Percentiles rank a stretch among this genome's conserved stretches.
Conservation (phyloP, 768 basidiomycete genomes). For the Suillus variegatus region DNA sequence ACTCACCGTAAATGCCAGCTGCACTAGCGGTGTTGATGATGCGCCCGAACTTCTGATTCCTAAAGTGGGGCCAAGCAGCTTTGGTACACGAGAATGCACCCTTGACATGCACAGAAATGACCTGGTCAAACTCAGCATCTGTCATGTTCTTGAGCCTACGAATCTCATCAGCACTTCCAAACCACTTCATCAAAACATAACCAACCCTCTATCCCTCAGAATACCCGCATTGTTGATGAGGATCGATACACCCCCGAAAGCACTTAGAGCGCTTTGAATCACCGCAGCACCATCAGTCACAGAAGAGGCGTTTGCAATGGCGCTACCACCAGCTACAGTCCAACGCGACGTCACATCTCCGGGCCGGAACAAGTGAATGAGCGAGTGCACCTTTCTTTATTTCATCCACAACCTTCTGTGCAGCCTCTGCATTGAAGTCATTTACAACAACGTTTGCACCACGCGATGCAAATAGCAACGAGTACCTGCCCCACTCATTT, state of each 20-base stretch:
- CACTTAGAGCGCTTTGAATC: conserved; percentile 81
- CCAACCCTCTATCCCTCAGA: conserved; percentile 75
- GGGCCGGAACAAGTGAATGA: conserved; percentile 2
- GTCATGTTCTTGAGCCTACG: conserved; percentile 95
- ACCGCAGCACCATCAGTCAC: conserved; percentile 87
- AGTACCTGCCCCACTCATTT: conserved; percentile 58
- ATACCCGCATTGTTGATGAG: conserved; percentile 98
- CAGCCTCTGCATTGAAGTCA: conserved; percentile 85
- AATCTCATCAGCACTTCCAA: conserved; percentile 5
- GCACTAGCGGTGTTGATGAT: conserved; percentile 95
- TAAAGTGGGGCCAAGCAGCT: conserved; percentile 94
- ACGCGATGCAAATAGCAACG: conserved; percentile 86
- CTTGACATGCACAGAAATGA: conserved; percentile 89
- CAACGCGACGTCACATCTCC: conserved; percentile 6
- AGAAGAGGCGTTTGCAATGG: conserved; percentile 82
- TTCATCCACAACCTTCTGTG: conserved; percentile 90
- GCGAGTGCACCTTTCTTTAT: conserved; percentile 69
- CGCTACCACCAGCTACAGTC: conserved; percentile 79
- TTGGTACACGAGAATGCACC: conserved; percentile 92
- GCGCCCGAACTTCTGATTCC: conserved; percentile 93
- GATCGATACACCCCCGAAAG: conserved; percentile 82
- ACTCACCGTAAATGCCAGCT: conserved; percentile 86
- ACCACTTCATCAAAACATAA: conserved; percentile 4
- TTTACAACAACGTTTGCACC: conserved; percentile 96
- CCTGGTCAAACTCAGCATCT: conserved; percentile 90